Evolutionary conservation across 78 protist genomes (phyloP).

Genomic region (Dictyostelium citrinum): DNA sequence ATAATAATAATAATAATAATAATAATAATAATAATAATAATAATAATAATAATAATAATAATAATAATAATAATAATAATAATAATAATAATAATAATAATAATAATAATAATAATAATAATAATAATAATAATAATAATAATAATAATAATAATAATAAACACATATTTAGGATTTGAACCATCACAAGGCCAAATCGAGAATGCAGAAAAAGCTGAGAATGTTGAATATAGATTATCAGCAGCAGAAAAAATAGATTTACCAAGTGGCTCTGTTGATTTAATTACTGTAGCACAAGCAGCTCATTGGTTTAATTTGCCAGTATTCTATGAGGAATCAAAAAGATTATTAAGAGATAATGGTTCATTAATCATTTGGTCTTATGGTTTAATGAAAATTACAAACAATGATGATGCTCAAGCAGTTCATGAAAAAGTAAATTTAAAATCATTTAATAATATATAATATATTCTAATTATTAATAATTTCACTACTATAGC

Average conservation of each 20-base stretch:
- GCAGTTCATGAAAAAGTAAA: slow-evolving; percentile 2
- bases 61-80: too few relatives aligned
- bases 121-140: too few relatives aligned
- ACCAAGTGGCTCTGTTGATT: slow-evolving; percentile 19
- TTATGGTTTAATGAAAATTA: background rate
- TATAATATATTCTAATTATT: too few relatives aligned
- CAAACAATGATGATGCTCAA: slow-evolving; percentile 8
- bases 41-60: too few relatives aligned
- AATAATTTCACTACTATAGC: too few relatives aligned
- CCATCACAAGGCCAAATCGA: slow-evolving; percentile 31
- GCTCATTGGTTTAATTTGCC: slow-evolving; percentile 47
- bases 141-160: too few relatives aligned
- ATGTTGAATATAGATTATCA: slow-evolving; percentile 38
- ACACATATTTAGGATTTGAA: too few relatives aligned
- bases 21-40: too few relatives aligned
- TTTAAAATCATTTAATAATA: too few relatives aligned
- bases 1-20: too few relatives aligned
- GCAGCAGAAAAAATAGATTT: slow-evolving; percentile 27
- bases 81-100: too few relatives aligned
- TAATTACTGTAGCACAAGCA: slow-evolving; percentile 45
- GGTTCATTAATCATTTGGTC: slow-evolving; percentile 27
- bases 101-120: too few relatives aligned
- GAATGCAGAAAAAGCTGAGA: background rate
- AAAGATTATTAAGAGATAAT: slow-evolving; percentile 12
- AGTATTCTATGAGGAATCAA: background rate